Evolutionary conservation across 2,329 filamentous ascomycete genomes (phyloP), one percentile per base, ranked within the genome.

Genomic region (Pseudogymnoascus verrucosus): DNA sequence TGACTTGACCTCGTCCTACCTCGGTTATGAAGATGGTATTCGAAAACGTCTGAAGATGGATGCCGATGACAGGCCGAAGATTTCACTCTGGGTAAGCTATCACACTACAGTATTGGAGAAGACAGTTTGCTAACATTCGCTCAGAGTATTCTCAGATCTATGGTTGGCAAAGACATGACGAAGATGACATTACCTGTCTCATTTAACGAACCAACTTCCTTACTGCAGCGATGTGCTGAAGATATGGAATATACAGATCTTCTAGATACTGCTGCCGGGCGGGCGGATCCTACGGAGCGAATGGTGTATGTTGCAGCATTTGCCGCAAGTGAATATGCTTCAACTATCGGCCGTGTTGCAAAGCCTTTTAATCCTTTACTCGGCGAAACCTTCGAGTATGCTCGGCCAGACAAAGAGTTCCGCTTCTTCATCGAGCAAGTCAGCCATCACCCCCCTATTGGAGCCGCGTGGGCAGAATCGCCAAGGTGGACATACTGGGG

Each of bases 81-180:
- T 98, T 66, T 95, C 90, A 31, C 86, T 99, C 47, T 99, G 95
- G 95, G 93, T 96, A 84, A 77, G 89, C 78, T 51, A 28, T 11
- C 54, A 19, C 63, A 28, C 8, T 60, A 31, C 44, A 11, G 19
- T 19, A 47, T 37, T 37, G 28, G 8, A 57, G 47, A 16, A 21
- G n/a, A 12, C 37, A 31, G 19, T 26, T 39, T 51, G 44, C 69
- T 77, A 66, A 14, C 57, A 28, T 62, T 62, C 7, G n/a, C 1
- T 40, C 68, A 97, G 93, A 89, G 89, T 68, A 97, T 99, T 69
- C 79, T 99, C 67, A 99, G 98, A 79, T 98, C 93, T 21, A 98
- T 99, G 95, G 96, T 99, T 76, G 95, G 95, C 67, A 98, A 99
- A 75, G 95, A 99, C 73, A 98, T 99, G 95, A 98, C 95, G 39